These are phyloP conservation scores for Gautieria morchelliformis DNA, from an alignment of 768 basidiomycete species.

Conservation along the genomic window DNA sequence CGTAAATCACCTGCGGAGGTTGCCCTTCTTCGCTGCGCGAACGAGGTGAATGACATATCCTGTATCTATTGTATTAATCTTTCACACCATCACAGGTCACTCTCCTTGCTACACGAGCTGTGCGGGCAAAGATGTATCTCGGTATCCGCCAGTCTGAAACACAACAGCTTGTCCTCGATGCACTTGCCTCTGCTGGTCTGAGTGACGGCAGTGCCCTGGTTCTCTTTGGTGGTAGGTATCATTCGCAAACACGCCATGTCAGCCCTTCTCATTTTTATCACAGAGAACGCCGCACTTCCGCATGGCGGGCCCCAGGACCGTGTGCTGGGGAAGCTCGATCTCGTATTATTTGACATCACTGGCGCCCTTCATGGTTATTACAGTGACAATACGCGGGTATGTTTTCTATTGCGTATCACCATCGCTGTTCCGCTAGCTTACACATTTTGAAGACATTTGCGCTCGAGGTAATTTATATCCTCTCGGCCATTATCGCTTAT, in stretches of 20 bases:
- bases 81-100: conserved; percentile 44
- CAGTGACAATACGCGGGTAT: conserved; percentile 72
- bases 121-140: conserved; percentile 48
- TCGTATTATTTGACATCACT: conserved; percentile 68
- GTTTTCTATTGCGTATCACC: conserved; percentile 12
- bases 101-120: conserved; percentile 59
- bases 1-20: conserved; percentile 67
- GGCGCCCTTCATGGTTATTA: conserved; percentile 65
- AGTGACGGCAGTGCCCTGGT: conserved; percentile 50
- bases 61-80: neutral
- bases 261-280: neutral
- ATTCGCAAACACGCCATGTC: neutral
- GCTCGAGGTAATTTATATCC: neutral
- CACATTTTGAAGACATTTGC: neutral
- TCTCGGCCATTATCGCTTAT: neutral
- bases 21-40: conserved; percentile 63
- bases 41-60: conserved; percentile 46
- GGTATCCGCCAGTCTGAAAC: conserved; percentile 75
- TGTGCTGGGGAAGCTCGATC: conserved; percentile 42
- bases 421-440: neutral
- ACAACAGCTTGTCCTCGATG: conserved; percentile 41
- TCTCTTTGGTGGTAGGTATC: conserved; percentile 63
- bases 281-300: conserved; percentile 81
- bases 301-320: conserved; percentile 75
- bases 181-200: conserved; percentile 52